Percentiles rank a stretch among this genome's conserved stretches.
Evolutionary conservation across 1,284 basidiomycete species (phyloP).

Genomic region (Fomitopsis pinicola): DNA sequence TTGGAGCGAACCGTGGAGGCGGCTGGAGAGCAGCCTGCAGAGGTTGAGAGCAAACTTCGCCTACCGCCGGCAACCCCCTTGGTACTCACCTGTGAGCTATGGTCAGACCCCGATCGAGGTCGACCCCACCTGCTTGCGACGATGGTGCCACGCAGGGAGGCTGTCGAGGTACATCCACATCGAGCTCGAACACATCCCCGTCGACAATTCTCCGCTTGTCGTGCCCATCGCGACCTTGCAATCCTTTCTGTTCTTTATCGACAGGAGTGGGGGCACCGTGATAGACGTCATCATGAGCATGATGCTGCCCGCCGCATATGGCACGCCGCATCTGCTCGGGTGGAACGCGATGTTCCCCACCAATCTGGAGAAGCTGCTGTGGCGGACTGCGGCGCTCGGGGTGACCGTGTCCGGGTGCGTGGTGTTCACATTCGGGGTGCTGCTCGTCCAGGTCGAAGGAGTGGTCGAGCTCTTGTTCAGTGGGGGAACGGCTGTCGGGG

Average conservation of each 20-base stretch:
- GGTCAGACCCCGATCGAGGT: neutral
- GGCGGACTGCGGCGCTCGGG: constrained; percentile 2
- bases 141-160: too few relatives aligned
- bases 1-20: too few relatives aligned
- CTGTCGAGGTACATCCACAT: neutral
- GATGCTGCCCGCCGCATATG: constrained; percentile 1
- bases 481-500: too few relatives aligned
- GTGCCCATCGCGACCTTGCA: neutral
- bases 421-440: neutral
- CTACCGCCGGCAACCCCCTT: too few relatives aligned
- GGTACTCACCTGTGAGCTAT: too few relatives aligned
- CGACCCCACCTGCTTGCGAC: neutral
- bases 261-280: too few relatives aligned
- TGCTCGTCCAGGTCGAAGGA: too few relatives aligned
- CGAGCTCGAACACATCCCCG: neutral
- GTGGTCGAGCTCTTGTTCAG: too few relatives aligned
- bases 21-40: too few relatives aligned
- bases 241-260: neutral
- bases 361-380: neutral
- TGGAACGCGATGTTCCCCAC: constrained; percentile 3
- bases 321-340: constrained; percentile 4
- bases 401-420: neutral
- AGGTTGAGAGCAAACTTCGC: too few relatives aligned
- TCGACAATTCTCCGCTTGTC: neutral
- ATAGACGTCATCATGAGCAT: neutral